Evolutionary conservation across 176 grass and related monocot genomes (phyloP).

Genomic region (Pontederia paniculata): DNA sequence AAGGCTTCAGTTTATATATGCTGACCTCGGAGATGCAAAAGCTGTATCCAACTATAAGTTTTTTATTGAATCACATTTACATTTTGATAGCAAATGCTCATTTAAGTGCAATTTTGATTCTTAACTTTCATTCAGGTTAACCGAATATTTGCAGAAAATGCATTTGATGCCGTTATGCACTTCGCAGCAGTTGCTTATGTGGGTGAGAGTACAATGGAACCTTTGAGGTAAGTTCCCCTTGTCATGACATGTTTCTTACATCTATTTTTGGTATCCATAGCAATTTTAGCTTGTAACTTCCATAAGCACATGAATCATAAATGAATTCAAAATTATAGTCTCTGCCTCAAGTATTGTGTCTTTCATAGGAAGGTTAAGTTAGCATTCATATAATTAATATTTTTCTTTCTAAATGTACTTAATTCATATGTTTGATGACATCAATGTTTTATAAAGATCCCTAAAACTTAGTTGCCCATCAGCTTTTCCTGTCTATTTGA

Average conservation of each 20-base stretch:
- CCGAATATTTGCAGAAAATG: constrained; percentile 66
- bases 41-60: constrained; percentile 34
- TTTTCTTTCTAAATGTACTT: no score
- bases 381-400: no score
- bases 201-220: constrained; percentile 78
- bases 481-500: no score
- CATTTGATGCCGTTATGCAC: constrained; percentile 90
- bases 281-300: neutral
- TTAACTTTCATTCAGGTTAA: constrained; percentile 45
- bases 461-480: no score
- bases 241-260: neutral
- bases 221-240: constrained; percentile 45
- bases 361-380: no score
- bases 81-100: neutral
- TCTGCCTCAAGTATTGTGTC: no score
- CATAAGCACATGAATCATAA: neutral
- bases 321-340: no score
- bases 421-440: no score
- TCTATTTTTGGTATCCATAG: neutral
- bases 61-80: no score
- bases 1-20: constrained; percentile 68
- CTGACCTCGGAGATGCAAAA: constrained; percentile 74
- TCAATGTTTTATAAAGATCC: no score
- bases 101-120: neutral
- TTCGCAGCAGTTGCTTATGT: constrained; percentile 84